Base-by-base conservation (phyloP, 176 grass and related monocot genomes). In the Avena sativa region DNA sequence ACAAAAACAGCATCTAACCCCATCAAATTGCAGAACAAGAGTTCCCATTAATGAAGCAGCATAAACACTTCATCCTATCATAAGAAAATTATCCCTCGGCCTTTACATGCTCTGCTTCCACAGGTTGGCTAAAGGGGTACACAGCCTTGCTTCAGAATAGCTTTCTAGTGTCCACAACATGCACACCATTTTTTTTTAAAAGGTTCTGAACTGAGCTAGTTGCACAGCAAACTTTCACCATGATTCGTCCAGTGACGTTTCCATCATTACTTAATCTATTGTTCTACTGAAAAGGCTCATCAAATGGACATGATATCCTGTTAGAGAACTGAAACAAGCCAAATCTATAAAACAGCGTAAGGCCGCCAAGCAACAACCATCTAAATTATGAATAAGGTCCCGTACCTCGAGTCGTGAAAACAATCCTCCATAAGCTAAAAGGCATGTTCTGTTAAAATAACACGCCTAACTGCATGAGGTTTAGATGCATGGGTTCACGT, bases 51-150 rank as follows among this genome's bases (percentile, higher is more conserved):
- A 14, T 15, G 12, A 62, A 79, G 38, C 36, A 62, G 20, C 7
- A 62, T 79, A 79, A 79, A 9, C 77, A 9, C 77, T 79, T 25
- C 77, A 62, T 46, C 56, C 38, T 61, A 61, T 79, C 20, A 71
- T 3, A 79, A 46, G 58, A 1, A 62, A 73, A 73, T 6, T 28
- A 73, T 16, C 7, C 36, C 12, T 16, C 77, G 2, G 16, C 56
- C 56, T 79, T 61, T 44, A 13, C 56, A 16, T 46, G 12, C 20
- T 23, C 20, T 61, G 57, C 56, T 9, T 57, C 52, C 52, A 78
- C 52, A 21, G 8, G 3, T 43, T 19, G 76, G 53, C 20, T 59
- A 79, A 60, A 79, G 12, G 5, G n/a, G 12, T 59, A 60, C 28
- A 34, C 76, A 43, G 59, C 3, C 76, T 79, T 60, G 36, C 57